Evolutionary conservation across 2,329 filamentous ascomycete genomes (phyloP).

Genomic region (Colletotrichum sp.): DNA sequence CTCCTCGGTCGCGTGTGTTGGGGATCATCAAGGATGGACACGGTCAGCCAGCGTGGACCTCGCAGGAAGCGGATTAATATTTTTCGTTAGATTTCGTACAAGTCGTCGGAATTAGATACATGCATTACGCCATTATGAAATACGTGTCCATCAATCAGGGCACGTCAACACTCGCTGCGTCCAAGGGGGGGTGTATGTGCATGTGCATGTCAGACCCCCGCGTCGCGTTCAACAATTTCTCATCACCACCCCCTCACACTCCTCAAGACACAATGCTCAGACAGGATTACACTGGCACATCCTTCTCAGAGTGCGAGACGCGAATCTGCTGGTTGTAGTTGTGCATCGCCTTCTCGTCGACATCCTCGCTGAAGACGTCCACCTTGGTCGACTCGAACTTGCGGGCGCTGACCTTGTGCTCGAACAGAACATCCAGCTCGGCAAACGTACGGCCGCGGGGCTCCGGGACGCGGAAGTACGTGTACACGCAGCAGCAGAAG

Average conservation of each 20-base stretch:
- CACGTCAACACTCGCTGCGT: background rate
- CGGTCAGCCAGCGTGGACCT: background rate
- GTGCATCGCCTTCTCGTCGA: slow-evolving; percentile 49
- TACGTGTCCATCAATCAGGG: background rate
- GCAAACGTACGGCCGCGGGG: slow-evolving; percentile 82
- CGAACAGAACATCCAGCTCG: slow-evolving; percentile 85
- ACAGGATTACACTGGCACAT: background rate
- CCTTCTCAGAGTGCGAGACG: slow-evolving; percentile 30
- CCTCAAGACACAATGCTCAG: background rate
- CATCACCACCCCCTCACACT: background rate
- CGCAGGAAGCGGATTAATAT: background rate
- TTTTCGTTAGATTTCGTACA: slow-evolving; percentile 6
- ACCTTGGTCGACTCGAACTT: slow-evolving; percentile 69
- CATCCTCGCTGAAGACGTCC: slow-evolving; percentile 57
- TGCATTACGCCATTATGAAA: slow-evolving; percentile 12
- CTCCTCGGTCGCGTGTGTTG: background rate
- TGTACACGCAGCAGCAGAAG: slow-evolving; percentile 81
- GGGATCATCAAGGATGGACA: background rate
- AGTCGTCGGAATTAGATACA: slow-evolving; percentile 15
- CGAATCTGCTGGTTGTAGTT: slow-evolving; percentile 49
- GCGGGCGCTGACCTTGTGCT: slow-evolving; percentile 71
- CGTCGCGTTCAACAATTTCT: background rate
- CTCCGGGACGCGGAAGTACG: slow-evolving; percentile 81
- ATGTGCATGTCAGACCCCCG: background rate
- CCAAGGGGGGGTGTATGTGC: background rate